phyloP scores from a whole-genome alignment of 768 basidiomycete genomes.

The Nidularia pulvinata region DNA sequence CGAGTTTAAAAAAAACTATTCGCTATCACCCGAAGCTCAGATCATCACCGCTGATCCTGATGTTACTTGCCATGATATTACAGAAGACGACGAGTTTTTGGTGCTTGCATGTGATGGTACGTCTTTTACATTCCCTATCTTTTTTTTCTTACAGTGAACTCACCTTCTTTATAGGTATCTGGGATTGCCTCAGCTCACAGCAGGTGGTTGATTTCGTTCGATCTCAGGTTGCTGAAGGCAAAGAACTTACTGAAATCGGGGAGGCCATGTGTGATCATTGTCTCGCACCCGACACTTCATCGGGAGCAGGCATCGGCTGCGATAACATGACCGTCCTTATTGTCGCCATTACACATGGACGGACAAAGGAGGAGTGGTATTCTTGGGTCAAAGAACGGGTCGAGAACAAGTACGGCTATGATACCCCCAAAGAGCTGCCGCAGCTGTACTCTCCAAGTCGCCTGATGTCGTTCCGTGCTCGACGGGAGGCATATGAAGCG shows the following conservation, averaged over 20 bases:
- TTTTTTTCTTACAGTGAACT: too few species aligned
- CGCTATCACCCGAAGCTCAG: constrained; percentile 83
- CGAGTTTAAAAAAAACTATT: constrained; percentile 95
- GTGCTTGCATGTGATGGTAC: constrained; percentile 97
- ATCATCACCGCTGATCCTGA: constrained; percentile 97
- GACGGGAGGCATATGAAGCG: constrained; percentile 56
- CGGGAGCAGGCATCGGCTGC: constrained; percentile 92
- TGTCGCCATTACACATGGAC: constrained; percentile 84
- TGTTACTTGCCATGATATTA: constrained; percentile 76
- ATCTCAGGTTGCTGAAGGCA: constrained; percentile 76
- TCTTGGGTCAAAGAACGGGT: constrained; percentile 86
- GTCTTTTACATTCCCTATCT: not conserved
- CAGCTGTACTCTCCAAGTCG: constrained; percentile 74
- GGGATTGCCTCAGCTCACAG: constrained; percentile 96
- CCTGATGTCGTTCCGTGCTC: constrained; percentile 59
- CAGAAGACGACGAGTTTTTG: constrained; percentile 93
- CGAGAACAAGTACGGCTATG: constrained; percentile 69
- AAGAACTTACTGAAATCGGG: constrained; percentile 79
- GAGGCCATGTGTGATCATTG: constrained; percentile 93
- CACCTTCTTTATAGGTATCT: constrained; percentile 72
- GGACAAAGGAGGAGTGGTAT: constrained; percentile 93
- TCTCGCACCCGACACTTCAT: constrained; percentile 90
- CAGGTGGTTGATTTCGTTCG: constrained; percentile 91
- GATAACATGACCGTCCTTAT: constrained; percentile 99
- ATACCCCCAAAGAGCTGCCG: constrained; percentile 75